These are phyloP conservation scores for Psilocybe cyanescens DNA, from an alignment of 768 basidiomycete genomes.

Conservation along the genomic window DNA sequence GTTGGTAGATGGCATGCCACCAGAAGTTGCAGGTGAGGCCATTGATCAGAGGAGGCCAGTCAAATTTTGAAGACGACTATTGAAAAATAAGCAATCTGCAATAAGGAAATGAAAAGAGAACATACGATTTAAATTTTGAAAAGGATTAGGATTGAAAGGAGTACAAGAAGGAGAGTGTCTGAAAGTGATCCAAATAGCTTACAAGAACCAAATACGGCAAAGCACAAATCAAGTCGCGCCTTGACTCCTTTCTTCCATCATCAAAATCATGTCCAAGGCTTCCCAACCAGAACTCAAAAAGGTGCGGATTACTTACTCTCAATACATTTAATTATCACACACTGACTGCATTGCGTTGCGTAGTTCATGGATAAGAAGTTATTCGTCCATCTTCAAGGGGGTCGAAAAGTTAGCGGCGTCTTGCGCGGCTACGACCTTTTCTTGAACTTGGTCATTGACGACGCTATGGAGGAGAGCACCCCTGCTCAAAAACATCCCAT, in stretches of 20 bases:
- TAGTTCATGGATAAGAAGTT: slow-evolving; percentile 99
- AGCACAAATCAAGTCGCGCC: slow-evolving; percentile 36
- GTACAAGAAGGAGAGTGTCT: slow-evolving; percentile 3
- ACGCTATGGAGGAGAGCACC: slow-evolving; percentile 89
- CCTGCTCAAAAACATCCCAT: slow-evolving; percentile 90
- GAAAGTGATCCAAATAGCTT: slow-evolving; percentile 11
- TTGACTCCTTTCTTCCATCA: slow-evolving; percentile 19
- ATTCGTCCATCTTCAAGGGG: slow-evolving; percentile 92
- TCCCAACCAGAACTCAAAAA: slow-evolving; percentile 98
- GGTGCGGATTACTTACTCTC: slow-evolving; percentile 47
- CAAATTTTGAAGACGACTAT: slow-evolving; percentile 8
- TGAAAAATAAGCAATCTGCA: slow-evolving; percentile 2
- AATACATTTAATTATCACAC: background rate
- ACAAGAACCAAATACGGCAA: slow-evolving; percentile 37
- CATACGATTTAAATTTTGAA: slow-evolving; percentile 13
- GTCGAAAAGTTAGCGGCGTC: slow-evolving; percentile 93
- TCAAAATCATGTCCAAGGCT: slow-evolving; percentile 80
- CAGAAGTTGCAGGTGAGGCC: slow-evolving; percentile 43
- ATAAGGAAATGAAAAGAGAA: slow-evolving; percentile 2
- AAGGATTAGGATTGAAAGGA: background rate
- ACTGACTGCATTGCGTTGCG: slow-evolving; percentile 7
- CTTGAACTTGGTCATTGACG: slow-evolving; percentile 96
- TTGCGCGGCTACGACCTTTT: slow-evolving; percentile 98
- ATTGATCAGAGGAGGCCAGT: slow-evolving; percentile 30
- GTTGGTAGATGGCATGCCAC: slow-evolving; percentile 31